These are phyloP conservation scores for Achaetomiella virescens DNA, from an alignment of 495 filamentous ascomycete species.

Conservation along the genomic window DNA sequence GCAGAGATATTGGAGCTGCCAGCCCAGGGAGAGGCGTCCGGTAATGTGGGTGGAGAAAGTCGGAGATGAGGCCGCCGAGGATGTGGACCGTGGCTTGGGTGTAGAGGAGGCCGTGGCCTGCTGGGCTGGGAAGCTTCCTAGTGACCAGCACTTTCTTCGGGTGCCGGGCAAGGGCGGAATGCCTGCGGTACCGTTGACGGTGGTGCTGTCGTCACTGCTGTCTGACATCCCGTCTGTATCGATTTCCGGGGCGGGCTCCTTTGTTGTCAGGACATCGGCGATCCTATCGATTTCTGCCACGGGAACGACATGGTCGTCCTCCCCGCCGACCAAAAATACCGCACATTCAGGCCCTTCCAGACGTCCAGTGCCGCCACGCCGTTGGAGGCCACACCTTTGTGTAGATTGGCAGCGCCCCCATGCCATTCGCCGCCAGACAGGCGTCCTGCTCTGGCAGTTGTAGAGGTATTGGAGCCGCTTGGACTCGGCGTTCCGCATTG, in stretches of 20 bases:
- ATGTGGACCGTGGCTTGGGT: conserved; percentile 68
- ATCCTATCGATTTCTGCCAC: conserved; percentile 67
- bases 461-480: conserved; percentile 73
- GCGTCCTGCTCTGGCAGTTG: conserved; percentile 74
- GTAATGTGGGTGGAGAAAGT: conserved; percentile 75
- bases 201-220: conserved; percentile 40
- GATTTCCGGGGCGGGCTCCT: conserved; percentile 10
- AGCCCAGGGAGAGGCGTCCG: conserved; percentile 69
- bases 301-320: conserved; percentile 67
- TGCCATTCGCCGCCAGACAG: conserved; percentile 83
- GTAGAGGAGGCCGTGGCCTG: conserved; percentile 80
- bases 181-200: conserved; percentile 26
- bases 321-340: conserved; percentile 71
- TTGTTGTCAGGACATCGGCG: conserved; percentile 19
- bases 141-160: conserved; percentile 57
- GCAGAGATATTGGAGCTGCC: conserved; percentile 83
- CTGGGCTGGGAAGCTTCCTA: conserved; percentile 67
- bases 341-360: conserved; percentile 67
- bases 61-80: conserved; percentile 71
- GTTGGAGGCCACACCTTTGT: conserved; percentile 42
- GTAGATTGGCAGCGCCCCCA: conserved; percentile 57
- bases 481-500: conserved; percentile 64
- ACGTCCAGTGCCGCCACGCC: conserved; percentile 63
- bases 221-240: conserved; percentile 2
- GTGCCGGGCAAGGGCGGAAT: conserved; percentile 38